phyloP scores from a whole-genome alignment of 148 eudicot genomes.

The Dianthus caryophyllus region DNA sequence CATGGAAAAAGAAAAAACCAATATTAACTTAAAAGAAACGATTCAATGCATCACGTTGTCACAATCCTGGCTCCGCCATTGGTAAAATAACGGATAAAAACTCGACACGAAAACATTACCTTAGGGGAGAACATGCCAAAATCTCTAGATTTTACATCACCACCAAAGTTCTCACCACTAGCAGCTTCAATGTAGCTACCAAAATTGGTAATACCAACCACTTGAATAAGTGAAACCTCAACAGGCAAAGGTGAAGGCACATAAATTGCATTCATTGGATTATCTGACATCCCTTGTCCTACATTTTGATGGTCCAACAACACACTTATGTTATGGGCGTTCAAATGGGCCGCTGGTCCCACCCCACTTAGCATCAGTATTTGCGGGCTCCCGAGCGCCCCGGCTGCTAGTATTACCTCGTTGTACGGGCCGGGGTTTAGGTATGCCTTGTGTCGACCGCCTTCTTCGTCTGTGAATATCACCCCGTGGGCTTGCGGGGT shows the following conservation, averaged over 20 bases:
- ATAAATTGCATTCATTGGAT: slow-evolving; percentile 83
- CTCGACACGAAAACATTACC: slow-evolving; percentile 44
- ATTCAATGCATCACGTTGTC: no score
- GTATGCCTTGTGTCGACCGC: slow-evolving; percentile 53
- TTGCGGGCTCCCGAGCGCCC: slow-evolving; percentile 94
- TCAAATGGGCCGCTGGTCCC: slow-evolving; percentile 59
- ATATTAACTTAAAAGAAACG: no score
- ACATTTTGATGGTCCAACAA: slow-evolving; percentile 58
- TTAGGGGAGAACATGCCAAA: slow-evolving; percentile 92
- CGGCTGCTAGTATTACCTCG: slow-evolving; percentile 72
- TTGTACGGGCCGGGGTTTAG: slow-evolving; percentile 40
- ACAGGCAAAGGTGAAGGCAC: slow-evolving; percentile 80
- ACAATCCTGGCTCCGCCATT: no score
- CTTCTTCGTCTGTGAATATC: slow-evolving; percentile 50
- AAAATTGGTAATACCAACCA: slow-evolving; percentile 65
- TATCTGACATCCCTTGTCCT: slow-evolving; percentile 83
- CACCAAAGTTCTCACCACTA: slow-evolving; percentile 63
- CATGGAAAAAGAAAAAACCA: no score
- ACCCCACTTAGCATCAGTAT: slow-evolving; percentile 80
- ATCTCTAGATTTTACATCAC: slow-evolving; percentile 28
- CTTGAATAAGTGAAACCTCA: slow-evolving; percentile 77
- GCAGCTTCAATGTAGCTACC: slow-evolving; percentile 88
- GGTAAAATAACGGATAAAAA: no score
- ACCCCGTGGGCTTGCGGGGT: slow-evolving; percentile 71
- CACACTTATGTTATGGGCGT: slow-evolving; percentile 60